Evolutionary conservation across 1,284 basidiomycete genomes (phyloP), one percentile per base, ranked within the genome.

Genomic region (Thecaphora frezii): DNA sequence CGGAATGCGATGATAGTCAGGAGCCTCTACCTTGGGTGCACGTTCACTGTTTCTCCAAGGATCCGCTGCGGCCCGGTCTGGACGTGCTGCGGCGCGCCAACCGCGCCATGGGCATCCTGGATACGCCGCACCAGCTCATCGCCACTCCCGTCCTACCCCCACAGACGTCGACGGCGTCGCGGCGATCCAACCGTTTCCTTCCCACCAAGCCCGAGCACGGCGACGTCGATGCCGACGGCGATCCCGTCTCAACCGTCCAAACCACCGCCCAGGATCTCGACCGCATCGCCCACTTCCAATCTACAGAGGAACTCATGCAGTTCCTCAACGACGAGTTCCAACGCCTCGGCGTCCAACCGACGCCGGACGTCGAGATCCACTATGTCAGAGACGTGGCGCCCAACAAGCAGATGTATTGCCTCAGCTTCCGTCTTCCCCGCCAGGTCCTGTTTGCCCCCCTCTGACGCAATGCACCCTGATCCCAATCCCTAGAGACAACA

Each of bases 351-450:
- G 81, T 82, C 16, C 83, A 85, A n/a, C 81, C 84, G 26, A 53
- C 69, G 5, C 79, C 80, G 1, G 81, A 79, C 5, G 81, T 81
- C 56, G 48, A 78, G 28, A 80, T 93, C 14, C 88, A 92, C 73
- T 84, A 88, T 66, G 94, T 99, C 30, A 86, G 96, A 46, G 88
- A 89, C 14, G 94, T 99, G 9, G 93, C 94, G 2, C 96, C 96
- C 3, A 91, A 88, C 81, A 98, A 98, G 82, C 89, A 94, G 73
- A 98, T 98, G 96, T 98, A 96, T 80, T 96, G 96, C 81, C 85
- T 99, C 50, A 89, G 88, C 73, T 98, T 99, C 83, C 83, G 88
- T 44, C 84, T 97, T 22, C 91, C 93, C 19, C 48, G 61, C 14
- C 69, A 82, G 55, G 69, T 76, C 10, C 58, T 73, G 8, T 71